Conservation (phyloP, 2,329 filamentous ascomycete genomes). For the Xylariaceae sp. region DNA sequence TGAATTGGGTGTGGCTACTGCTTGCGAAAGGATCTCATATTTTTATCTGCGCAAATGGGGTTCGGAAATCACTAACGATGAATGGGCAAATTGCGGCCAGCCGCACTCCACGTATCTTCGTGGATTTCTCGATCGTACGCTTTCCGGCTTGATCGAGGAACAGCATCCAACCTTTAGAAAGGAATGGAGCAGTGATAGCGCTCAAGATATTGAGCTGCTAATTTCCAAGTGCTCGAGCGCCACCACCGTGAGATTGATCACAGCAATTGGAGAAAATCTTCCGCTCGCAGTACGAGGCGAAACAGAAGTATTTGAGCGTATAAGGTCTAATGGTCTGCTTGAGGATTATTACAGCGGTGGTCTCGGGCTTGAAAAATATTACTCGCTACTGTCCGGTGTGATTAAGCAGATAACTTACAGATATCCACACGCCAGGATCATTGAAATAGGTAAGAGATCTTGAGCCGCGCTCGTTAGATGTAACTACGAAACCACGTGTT, state of each 20-base stretch:
- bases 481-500: neutral
- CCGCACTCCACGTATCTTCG: constrained; percentile 29
- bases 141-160: neutral
- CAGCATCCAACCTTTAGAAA: neutral
- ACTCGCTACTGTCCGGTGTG: constrained; percentile 35
- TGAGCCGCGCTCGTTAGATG: neutral
- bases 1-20: constrained; percentile 24
- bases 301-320: constrained; percentile 42
- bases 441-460: constrained; percentile 38
- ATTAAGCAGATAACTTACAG: constrained; percentile 42
- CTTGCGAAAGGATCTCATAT: constrained; percentile 34
- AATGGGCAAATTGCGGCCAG: constrained; percentile 30
- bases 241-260: constrained; percentile 30
- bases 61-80: constrained; percentile 28
- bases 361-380: constrained; percentile 27
- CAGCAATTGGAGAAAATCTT: constrained; percentile 42
- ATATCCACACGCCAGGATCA: constrained; percentile 44
- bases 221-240: neutral
- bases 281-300: constrained; percentile 42
- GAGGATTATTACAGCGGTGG: constrained; percentile 29
- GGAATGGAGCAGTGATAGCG: constrained; percentile 6
- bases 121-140: constrained; percentile 28
- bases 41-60: constrained; percentile 36
- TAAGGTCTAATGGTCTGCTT: constrained; percentile 41
- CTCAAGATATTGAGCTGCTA: neutral